Evolutionary conservation across 2,329 filamentous ascomycete genomes (phyloP), one percentile per base, ranked within the genome.

Genomic region (Aspergillus candidus): DNA sequence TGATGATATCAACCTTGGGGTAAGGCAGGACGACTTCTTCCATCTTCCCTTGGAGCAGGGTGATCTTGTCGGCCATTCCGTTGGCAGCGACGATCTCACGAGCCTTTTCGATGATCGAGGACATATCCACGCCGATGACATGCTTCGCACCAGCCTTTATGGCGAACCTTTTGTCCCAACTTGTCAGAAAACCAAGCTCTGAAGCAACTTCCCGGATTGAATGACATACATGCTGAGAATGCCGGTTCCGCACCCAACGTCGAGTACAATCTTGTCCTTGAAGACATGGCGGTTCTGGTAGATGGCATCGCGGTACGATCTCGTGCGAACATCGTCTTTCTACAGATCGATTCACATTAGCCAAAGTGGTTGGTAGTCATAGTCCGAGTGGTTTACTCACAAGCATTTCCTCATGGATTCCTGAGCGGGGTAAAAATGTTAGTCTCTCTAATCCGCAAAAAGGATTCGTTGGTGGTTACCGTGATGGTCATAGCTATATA

Each of bases 71-170:
- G 41, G 84, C 79, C 78, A 98, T 82, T 58, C 91, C 90, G 69
- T 98, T 98, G 57, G 78, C 79, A 66, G 82, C 82, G 63, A 97
- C 93, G 55, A 98, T 98, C 76, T 97, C 87, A 62, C 83, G 83
- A 35, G 93, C 93, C 78, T 98, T 98, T 73, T 94, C 88, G 72
- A 98, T 96, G 71, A 98, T 98, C 58, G 91, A 96, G 30, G 93
- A 98, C 91, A 97, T 98, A 71, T 98, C 93, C 45, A 98, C 93
- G 60, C 93, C 93, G 56, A 97, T 94, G 57, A 98, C 93, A 70
- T 98, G 93, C 75, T 95, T 97, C 47, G 93, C 93, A 64, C 93
- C 93, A 49, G 93, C 90, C 73, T 86, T 90, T 49, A 88, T 90
- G 44, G 93, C 93, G 68, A 98, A 98, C 91, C 91, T 97, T 60